Evolutionary conservation across 2,329 filamentous ascomycete species (phyloP).

Genomic region (Cladosporium halotolerans): DNA sequence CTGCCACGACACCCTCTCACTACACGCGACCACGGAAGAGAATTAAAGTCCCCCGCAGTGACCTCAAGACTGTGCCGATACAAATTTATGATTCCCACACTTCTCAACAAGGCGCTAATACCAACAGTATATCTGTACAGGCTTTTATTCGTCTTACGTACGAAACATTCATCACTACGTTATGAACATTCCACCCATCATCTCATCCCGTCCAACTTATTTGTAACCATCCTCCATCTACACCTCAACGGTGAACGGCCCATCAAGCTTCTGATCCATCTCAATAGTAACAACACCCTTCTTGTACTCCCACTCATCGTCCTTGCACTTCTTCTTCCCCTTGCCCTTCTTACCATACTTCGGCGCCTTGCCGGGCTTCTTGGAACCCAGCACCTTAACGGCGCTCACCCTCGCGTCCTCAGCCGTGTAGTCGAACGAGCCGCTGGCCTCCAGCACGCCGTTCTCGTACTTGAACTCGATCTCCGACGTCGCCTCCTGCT

Average conservation of each 20-base stretch:
- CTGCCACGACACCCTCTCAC: too few relatives aligned
- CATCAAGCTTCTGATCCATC: constrained; percentile 10
- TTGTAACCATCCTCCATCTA: background rate
- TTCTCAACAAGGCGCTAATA: too few relatives aligned
- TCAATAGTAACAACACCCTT: constrained; percentile 4
- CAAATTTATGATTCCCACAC: too few relatives aligned
- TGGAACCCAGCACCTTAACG: constrained; percentile 45
- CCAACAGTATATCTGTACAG: too few relatives aligned
- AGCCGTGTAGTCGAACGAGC: constrained; percentile 46
- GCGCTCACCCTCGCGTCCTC: constrained; percentile 33
- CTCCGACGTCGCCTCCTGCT: constrained; percentile 48
- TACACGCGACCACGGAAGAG: too few relatives aligned
- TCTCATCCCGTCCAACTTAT: background rate
- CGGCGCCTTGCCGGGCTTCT: background rate
- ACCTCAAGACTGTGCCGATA: too few relatives aligned
- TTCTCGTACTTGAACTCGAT: constrained; percentile 52
- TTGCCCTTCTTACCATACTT: background rate
- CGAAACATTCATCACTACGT: too few relatives aligned
- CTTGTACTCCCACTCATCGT: constrained; percentile 1
- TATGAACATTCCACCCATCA: background rate
- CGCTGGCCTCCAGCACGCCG: constrained; percentile 39
- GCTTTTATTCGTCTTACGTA: too few relatives aligned
- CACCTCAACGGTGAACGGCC: constrained; percentile 4
- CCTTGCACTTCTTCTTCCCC: constrained; percentile 1
- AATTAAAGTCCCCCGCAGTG: too few relatives aligned